phyloP scores from a whole-genome alignment of 805 yeast genomes.

The Saitoella complicata region DNA sequence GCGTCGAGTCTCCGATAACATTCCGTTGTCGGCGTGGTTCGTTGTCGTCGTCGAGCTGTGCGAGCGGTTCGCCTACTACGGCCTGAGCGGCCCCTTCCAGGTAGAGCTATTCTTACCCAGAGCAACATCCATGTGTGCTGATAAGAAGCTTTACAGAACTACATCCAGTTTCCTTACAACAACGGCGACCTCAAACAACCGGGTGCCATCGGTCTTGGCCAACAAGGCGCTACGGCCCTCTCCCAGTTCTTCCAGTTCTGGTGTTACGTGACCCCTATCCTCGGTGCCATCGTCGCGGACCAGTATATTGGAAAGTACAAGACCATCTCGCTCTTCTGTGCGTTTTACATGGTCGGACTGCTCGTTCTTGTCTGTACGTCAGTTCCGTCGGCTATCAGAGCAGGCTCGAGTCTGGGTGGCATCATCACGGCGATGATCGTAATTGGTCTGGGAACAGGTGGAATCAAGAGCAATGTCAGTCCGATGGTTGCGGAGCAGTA shows the following conservation, averaged over 20 bases:
- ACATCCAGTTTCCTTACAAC: too few relatives aligned
- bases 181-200: too few relatives aligned
- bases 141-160: too few relatives aligned
- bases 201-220: slow-evolving; percentile 44
- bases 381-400: slow-evolving; percentile 38
- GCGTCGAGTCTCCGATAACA: slow-evolving; percentile 34
- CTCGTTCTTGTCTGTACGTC: slow-evolving; percentile 54
- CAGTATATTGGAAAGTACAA: slow-evolving; percentile 56
- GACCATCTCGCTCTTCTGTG: slow-evolving; percentile 46
- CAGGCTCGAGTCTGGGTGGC: slow-evolving; percentile 44
- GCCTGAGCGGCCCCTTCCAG: slow-evolving; percentile 52
- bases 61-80: slow-evolving; percentile 70
- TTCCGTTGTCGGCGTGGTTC: slow-evolving; percentile 43
- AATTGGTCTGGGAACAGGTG: slow-evolving; percentile 67
- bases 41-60: slow-evolving; percentile 62
- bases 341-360: slow-evolving; percentile 44
- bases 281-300: slow-evolving; percentile 64
- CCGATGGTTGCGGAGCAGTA: slow-evolving; percentile 64
- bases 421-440: slow-evolving; percentile 38
- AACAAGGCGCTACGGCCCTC: slow-evolving; percentile 52
- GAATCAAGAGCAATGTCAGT: slow-evolving; percentile 62
- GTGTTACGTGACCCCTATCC: slow-evolving; percentile 66
- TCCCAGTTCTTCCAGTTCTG: slow-evolving; percentile 65
- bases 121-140: too few relatives aligned
- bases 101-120: too few relatives aligned